Evolutionary conservation across 345 rosid species (phyloP), one percentile per base, ranked within the genome.

Genomic region (Durio zibethinus): DNA sequence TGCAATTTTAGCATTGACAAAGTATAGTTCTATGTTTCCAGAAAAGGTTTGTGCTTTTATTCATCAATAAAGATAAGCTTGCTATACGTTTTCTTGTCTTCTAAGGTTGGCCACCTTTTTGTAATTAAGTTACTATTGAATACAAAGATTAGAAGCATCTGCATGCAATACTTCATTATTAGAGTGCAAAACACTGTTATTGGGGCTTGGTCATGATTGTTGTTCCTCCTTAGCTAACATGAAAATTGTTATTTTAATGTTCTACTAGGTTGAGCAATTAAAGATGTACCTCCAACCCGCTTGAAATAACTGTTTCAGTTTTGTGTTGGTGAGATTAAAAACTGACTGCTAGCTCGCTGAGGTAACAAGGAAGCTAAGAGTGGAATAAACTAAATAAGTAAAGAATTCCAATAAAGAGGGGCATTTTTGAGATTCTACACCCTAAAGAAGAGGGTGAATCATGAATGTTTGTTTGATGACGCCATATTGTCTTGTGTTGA

Each of bases 1-100:
- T 40, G 81, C 83, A 36, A 76, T 88, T 73, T 88, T 72, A 63
- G 82, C 88, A 48, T 87, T 96, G 75, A 78, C 88, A 23, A 92
- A 93, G 80, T 85, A 78, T 84, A 81, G 87, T 85, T 80, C 82
- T 47, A 81, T 89, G 83, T 85, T 96, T 83, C 99, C 99, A 33
- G 97, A 94, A 79, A 91, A 88, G 99, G 99, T 91, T 56, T 80
- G 94, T 82, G 77, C 61, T 47, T 79, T 68, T 74, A 27, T 23
- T 62, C 18, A 76, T 25, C 31, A 31, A 20, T 63, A 18, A 20
- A 72, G 47, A 70, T 68, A 33, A 38, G 68, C 42, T 69, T 70
- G 20, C 11, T 40, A n/a, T 54, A 9, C 5, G 14, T 50, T 31
- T 33, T n/a, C n/a, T 42, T 72, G 21, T 27, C 20, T 62, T 62